Evolutionary conservation across 345 rosid species (phyloP), one percentile per base, ranked within the genome.

Genomic region (Euphorbia peplus): DNA sequence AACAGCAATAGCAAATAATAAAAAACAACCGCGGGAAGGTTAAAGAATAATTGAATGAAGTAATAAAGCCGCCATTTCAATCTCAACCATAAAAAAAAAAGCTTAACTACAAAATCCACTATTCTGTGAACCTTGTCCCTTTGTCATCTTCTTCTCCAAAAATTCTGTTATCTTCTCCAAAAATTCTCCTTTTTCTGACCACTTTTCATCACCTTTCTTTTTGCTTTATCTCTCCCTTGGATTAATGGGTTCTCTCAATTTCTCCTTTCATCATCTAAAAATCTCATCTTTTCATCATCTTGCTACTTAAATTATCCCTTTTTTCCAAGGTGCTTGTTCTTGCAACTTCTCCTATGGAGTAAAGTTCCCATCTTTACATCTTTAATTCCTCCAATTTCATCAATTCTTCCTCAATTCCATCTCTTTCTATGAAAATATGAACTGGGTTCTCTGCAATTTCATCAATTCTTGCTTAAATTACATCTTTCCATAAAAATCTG

Each of bases 81-180:
- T 70, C 81, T 60, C 87, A 74, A 66, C 84, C 83, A 21, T 60
- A 50, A 26, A 29, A 69, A 71, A 50, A 26, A 29, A 69, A 71
- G 46, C 63, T 15, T 18, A 48, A 35, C 56, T 54, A 14, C n/a
- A 55, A 70, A 26, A 63, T 30, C 54, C 50, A 32, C 53, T 46
- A 25, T 55, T 60, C 64, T 50, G 53, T 71, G 64, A 61, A 60
- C 67, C 58, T 18, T 47, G 18, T 72, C 59, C 1, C 47, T 64
- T 71, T 74, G 75, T 68, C 28, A 63, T 71, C 75, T 56, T 62
- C 61, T 52, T 13, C 58, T 44, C 57, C 64, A 57, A 10, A 66
- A 54, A 51, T 59, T 26, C 42, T 15, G 74, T 66, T 8, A 29
- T 15, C 58, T 56, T 29, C n/a, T 28, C 54, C n/a, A n/a, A n/a